A percentile compares a stretch with the other conserved stretches of the same genome.
Evolutionary conservation across 352 stramenopile genomes (phyloP).

Genomic region (Globisporangium acanthophoron): DNA sequence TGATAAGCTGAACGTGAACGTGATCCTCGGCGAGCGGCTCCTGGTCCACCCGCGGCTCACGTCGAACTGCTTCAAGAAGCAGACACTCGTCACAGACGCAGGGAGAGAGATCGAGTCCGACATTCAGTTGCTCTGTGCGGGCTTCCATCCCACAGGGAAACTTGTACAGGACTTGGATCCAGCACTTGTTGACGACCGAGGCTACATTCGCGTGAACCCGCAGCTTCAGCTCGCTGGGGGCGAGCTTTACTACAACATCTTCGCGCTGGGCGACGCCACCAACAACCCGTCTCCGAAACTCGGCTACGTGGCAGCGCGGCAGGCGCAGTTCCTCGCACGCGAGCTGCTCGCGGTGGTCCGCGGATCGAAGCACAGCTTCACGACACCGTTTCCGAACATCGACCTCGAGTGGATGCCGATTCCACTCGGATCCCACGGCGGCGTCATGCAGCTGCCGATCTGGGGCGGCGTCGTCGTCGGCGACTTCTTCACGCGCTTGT

Average conservation of each 20-base stretch:
- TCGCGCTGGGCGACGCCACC: constrained; percentile 49
- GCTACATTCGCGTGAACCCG: constrained; percentile 38
- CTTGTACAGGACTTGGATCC: constrained; percentile 31
- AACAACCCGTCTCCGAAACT: constrained; percentile 43
- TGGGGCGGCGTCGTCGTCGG: constrained; percentile 43
- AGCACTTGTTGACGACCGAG: constrained; percentile 26
- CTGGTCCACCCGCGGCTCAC: constrained; percentile 17
- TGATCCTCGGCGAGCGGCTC: constrained; percentile 49
- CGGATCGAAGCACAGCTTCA: constrained; percentile 1
- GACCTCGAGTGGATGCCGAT: constrained; percentile 28
- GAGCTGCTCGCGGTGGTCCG: background rate
- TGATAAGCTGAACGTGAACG: constrained; percentile 29
- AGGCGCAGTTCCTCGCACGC: constrained; percentile 20
- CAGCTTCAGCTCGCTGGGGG: constrained; percentile 36
- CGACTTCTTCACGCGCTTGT: constrained; percentile 38
- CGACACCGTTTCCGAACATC: constrained; percentile 16
- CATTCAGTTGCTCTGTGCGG: constrained; percentile 40
- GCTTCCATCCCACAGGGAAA: constrained; percentile 15
- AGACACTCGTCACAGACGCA: constrained; percentile 32
- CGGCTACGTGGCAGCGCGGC: constrained; percentile 25
- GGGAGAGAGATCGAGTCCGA: constrained; percentile 36
- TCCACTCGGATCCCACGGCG: constrained; percentile 44
- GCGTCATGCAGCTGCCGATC: constrained; percentile 46
- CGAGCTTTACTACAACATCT: constrained; percentile 34
- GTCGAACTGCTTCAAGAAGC: constrained; percentile 23